These are phyloP conservation scores for Haplosporangium sp. DNA, from an alignment of 371 early-diverging fungal genomes.

Conservation along the genomic window DNA sequence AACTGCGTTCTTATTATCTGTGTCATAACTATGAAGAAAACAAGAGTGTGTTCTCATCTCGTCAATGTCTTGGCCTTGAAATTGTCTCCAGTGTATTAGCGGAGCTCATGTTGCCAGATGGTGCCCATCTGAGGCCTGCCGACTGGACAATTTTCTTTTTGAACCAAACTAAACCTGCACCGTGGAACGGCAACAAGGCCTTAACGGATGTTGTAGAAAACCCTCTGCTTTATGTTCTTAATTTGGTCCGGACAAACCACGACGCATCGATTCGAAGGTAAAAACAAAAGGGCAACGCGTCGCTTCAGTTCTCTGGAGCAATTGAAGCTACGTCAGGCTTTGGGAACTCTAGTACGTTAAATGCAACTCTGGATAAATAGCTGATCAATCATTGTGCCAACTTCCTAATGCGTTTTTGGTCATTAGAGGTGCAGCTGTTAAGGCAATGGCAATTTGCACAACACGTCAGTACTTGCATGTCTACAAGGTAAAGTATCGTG, in stretches of 20 bases:
- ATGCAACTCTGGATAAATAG: no score
- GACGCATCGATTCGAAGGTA: slow-evolving; percentile 84
- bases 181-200: slow-evolving; percentile 55
- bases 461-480: slow-evolving; percentile 90
- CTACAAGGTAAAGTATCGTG: slow-evolving; percentile 78
- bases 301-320: no score
- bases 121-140: slow-evolving; percentile 89
- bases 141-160: slow-evolving; percentile 96
- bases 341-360: no score
- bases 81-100: slow-evolving; percentile 74
- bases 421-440: slow-evolving; percentile 82
- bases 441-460: slow-evolving; percentile 95
- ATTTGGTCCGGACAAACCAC: slow-evolving; percentile 89
- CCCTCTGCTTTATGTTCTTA: slow-evolving; percentile 87
- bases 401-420: no score
- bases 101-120: slow-evolving; percentile 96
- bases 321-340: no score
- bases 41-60: neutral
- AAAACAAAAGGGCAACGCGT: neutral
- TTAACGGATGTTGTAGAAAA: slow-evolving; percentile 61
- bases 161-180: slow-evolving; percentile 77
- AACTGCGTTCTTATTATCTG: neutral
- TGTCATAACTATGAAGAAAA: no score
- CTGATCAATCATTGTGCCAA: no score
- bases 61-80: neutral